Percentiles rank a stretch among this genome's conserved stretches.
Conservation (phyloP, 768 basidiomycete genomes). For the button mushroom (Agaricus bisporus) region DNA sequence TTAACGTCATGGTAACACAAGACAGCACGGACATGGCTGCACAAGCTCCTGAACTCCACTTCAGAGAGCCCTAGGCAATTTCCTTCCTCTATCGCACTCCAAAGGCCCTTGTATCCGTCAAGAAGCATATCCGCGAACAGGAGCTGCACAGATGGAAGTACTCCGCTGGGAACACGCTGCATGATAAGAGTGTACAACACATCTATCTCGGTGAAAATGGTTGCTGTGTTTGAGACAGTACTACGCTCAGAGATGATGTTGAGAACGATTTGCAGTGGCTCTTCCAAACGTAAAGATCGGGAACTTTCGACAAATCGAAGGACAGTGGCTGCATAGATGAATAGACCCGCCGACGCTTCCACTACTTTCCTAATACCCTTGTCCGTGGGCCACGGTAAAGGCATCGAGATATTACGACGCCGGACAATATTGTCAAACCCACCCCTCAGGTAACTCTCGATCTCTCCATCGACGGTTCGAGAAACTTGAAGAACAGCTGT, state of each 20-base stretch:
- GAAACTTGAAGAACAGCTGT: not conserved
- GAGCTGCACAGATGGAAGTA: not conserved
- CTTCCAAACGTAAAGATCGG: not conserved
- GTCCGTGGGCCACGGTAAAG: constrained; percentile 9
- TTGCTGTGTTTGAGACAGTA: not conserved
- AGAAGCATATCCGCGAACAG: not conserved
- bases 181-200: constrained; percentile 12
- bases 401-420: not conserved
- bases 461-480: not conserved
- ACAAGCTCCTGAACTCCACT: not conserved
- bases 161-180: not conserved
- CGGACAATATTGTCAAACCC: constrained; percentile 4
- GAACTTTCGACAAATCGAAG: constrained; percentile 19
- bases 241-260: not conserved
- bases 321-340: constrained; percentile 22
- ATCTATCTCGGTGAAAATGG: constrained; percentile 10
- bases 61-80: not conserved
- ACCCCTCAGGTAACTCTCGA: constrained; percentile 3
- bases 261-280: not conserved
- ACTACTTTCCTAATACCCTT: constrained; percentile 12
- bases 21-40: not conserved
- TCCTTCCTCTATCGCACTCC: too few species aligned
- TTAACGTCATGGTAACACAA: not conserved
- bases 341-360: constrained; percentile 17
- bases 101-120: too few species aligned